Evolutionary conservation across 768 basidiomycete genomes (phyloP).

Genomic region (Xerocomus spinulosus): DNA sequence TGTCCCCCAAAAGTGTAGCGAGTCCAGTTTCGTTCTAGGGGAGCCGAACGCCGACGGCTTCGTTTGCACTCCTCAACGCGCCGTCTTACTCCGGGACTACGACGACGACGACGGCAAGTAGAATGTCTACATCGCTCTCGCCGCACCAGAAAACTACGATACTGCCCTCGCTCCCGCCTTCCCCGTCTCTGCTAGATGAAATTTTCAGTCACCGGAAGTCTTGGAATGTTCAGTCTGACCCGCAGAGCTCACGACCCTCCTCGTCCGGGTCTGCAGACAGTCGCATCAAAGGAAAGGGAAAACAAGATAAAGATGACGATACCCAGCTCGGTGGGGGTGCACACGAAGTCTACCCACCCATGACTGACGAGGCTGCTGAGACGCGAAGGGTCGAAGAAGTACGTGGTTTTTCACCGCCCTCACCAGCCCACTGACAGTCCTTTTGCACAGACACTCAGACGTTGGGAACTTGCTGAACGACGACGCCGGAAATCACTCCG

Average conservation of each 20-base stretch:
- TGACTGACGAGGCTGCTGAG: conserved; percentile 60
- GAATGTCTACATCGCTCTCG: conserved; percentile 17
- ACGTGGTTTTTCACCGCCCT: conserved; percentile 13
- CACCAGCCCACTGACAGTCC: conserved; percentile 1
- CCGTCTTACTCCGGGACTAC: not conserved
- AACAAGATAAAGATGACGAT: conserved; percentile 21
- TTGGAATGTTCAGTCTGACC: conserved; percentile 31
- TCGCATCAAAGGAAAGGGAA: conserved; percentile 31
- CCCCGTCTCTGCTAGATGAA: conserved; percentile 39
- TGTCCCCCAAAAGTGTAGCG: conserved; percentile 30
- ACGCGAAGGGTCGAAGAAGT: conserved; percentile 72
- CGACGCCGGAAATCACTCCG: conserved; percentile 70
- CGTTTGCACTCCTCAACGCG: not conserved
- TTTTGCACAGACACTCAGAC: conserved; percentile 57
- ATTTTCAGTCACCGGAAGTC: conserved; percentile 38
- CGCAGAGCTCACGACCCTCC: conserved; percentile 17
- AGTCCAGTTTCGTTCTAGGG: conserved; percentile 29
- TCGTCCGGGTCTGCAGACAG: conserved; percentile 8
- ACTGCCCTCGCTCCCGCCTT: conserved; percentile 35
- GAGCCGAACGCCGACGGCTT: conserved; percentile 15
- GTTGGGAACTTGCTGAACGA: conserved; percentile 76
- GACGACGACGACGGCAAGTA: conserved; percentile 6
- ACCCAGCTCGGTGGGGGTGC: conserved; percentile 15
- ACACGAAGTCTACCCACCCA: conserved; percentile 55
- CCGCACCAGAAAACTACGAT: conserved; percentile 6